Evolutionary conservation across 176 grass and related monocot species (phyloP), one percentile per base, ranked within the genome.

Genomic region (Carex parvula): DNA sequence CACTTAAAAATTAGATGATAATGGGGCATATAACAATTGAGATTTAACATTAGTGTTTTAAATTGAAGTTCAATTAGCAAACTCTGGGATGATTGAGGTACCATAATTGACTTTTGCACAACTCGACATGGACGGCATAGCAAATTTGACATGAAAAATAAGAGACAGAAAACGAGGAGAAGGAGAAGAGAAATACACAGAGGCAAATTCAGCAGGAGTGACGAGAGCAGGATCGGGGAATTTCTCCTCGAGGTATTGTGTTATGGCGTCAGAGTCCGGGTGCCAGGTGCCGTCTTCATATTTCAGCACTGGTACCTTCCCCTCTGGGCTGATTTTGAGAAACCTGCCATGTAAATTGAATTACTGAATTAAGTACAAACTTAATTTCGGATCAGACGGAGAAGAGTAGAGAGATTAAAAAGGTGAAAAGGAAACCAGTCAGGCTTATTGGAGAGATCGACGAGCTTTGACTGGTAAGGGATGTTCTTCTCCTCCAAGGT

Each of bases 231-330:
- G 95, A 39, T 79, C 75, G 8, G 90, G 95, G 86, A 82, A 93
- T 84, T 94, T 94, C 82, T 93, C 86, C 84, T 98, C 95, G 6
- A 98, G 90, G 32, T 91, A 50, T 52, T 88, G 86, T 20, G 90
- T 91, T 70, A 98, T 94, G 52, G 90, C 90, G 82, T 98, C 95
- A 11, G 95, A 98, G 78, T 94, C 95, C 37, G 81, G 56, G 89
- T 91, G 86, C 91, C 92, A 94, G 73, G 90, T 88, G 21, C 82
- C 92, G 56, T 98, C 92, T 21, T 88, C 89, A 35, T 84, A 41
- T 52, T 98, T 94, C 52, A 93, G 76, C 18, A 93, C 90, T 58
- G 95, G 95, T 5, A 98, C 95, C 89, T 94, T 98, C 3, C 95
- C 95, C 67, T 91, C 87, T n/a, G 95, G 95, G 69, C 64, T 98